These are phyloP conservation scores for Acer saccharum DNA, from an alignment of 345 rosid genomes.

Conservation along the genomic window DNA sequence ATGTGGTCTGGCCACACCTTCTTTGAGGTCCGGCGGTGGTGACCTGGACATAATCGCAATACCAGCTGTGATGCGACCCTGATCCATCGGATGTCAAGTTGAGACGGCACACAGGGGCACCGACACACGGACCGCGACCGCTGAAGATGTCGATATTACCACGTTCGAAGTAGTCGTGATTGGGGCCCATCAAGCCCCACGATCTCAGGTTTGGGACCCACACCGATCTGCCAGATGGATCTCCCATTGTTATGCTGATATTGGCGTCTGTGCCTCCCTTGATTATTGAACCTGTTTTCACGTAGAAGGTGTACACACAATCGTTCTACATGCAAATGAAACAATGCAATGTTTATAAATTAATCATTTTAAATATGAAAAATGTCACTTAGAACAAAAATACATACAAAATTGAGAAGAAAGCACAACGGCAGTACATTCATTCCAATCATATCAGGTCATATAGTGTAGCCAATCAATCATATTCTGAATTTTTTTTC, in stretches of 20 bases:
- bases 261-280: constrained; percentile 49
- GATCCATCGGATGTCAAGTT: constrained; percentile 53
- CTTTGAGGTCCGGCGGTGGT: constrained; percentile 38
- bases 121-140: constrained; percentile 41
- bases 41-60: constrained; percentile 50
- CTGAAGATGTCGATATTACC: constrained; percentile 48
- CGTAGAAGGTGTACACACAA: constrained; percentile 45
- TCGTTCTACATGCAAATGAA: background rate
- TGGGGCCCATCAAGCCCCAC: constrained; percentile 48
- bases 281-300: constrained; percentile 40
- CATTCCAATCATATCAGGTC: no score
- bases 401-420: no score
- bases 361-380: no score
- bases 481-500: no score
- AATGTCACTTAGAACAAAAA: no score
- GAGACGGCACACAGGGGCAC: constrained; percentile 42
- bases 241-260: constrained; percentile 35
- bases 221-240: constrained; percentile 26
- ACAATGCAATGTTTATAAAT: no score
- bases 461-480: no score
- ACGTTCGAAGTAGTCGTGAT: constrained; percentile 46
- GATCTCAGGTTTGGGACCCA: constrained; percentile 32
- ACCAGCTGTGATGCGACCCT: constrained; percentile 53
- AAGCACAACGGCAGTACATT: no score
- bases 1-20: constrained; percentile 34